These are phyloP conservation scores for Sarocladium kiliense DNA, from an alignment of 2,329 filamentous ascomycete genomes.

Conservation along the genomic window DNA sequence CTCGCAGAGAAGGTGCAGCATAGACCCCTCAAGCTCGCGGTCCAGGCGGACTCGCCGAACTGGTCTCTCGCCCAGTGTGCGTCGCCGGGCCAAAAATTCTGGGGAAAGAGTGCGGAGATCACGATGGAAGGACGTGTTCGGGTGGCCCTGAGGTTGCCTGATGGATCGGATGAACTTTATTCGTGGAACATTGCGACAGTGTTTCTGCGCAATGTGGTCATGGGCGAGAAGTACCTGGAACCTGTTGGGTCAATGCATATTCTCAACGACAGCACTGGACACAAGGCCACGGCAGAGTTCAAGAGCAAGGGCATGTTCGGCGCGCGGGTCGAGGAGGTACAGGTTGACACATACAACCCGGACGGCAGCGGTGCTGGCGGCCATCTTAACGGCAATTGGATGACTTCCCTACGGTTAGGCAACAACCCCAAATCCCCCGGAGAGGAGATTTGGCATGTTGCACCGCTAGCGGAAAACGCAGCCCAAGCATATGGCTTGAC, in stretches of 20 bases:
- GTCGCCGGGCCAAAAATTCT: conserved; percentile 91
- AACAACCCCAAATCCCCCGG: conserved; percentile 56
- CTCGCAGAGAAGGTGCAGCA: conserved; percentile 95
- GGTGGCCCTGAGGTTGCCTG: conserved; percentile 60
- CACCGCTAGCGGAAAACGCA: conserved; percentile 72
- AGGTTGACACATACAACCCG: conserved; percentile 64
- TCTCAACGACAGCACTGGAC: conserved; percentile 75
- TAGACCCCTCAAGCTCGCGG: conserved; percentile 85
- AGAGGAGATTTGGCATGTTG: conserved; percentile 72
- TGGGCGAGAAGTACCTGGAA: conserved; percentile 97
- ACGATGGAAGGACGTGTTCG: conserved; percentile 86
- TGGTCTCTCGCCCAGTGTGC: conserved; percentile 90
- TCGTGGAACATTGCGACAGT: conserved; percentile 85
- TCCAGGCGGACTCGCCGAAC: conserved; percentile 78
- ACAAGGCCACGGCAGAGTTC: conserved; percentile 83
- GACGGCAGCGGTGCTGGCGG: conserved; percentile 62
- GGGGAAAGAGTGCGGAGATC: conserved; percentile 94
- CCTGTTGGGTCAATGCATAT: conserved; percentile 88
- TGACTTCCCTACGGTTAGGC: conserved; percentile 61
- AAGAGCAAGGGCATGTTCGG: conserved; percentile 97
- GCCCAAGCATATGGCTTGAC: conserved; percentile 83
- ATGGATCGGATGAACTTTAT: conserved; percentile 74
- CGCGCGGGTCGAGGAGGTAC: conserved; percentile 84
- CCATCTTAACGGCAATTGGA: conserved; percentile 81
- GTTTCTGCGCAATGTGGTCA: conserved; percentile 92